A percentile compares a stretch with the other conserved stretches of the same genome.
These are phyloP conservation scores for Sodiomyces alkalinus DNA, from an alignment of 2,329 filamentous ascomycete species.

Conservation along the genomic window DNA sequence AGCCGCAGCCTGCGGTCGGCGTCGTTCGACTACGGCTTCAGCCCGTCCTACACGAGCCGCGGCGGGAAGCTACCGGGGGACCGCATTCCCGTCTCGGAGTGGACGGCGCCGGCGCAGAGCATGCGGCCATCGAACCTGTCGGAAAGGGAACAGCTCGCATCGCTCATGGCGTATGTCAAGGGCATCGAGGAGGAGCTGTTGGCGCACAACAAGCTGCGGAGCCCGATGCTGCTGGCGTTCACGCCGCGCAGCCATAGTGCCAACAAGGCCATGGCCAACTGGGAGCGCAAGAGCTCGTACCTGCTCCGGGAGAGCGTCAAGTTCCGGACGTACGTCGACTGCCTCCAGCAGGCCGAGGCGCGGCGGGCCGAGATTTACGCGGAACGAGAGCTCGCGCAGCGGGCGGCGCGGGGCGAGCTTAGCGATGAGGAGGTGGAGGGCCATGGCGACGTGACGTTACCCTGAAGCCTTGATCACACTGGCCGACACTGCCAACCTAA, in stretches of 20 bases:
- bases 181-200: conserved; percentile 76
- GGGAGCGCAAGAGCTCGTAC: conserved; percentile 92
- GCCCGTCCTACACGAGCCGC: conserved; percentile 16
- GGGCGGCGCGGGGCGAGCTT: conserved; percentile 31
- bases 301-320: conserved; percentile 90
- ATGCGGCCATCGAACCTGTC: conserved; percentile 68
- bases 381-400: conserved; percentile 36
- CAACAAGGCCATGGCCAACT: conserved; percentile 79
- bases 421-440: conserved; percentile 22
- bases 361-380: conserved; percentile 57
- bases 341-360: conserved; percentile 53
- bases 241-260: conserved; percentile 71
- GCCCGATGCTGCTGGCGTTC: conserved; percentile 79
- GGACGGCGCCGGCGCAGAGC: conserved; percentile 78
- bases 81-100: conserved; percentile 69
- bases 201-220: conserved; percentile 74
- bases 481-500: too few species aligned
- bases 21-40: conserved; percentile 43
- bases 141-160: conserved; percentile 68
- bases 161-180: conserved; percentile 64
- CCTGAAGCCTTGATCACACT: too few species aligned
- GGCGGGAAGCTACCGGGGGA: conserved; percentile 62
- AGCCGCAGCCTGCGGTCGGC: conserved; percentile 29
- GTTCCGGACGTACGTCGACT: conserved; percentile 89
- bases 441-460: conserved; percentile 18